Percentiles rank a stretch among this genome's conserved stretches.
Evolutionary conservation across 352 stramenopile genomes (phyloP).

Genomic region (Blastocystis sp.): DNA sequence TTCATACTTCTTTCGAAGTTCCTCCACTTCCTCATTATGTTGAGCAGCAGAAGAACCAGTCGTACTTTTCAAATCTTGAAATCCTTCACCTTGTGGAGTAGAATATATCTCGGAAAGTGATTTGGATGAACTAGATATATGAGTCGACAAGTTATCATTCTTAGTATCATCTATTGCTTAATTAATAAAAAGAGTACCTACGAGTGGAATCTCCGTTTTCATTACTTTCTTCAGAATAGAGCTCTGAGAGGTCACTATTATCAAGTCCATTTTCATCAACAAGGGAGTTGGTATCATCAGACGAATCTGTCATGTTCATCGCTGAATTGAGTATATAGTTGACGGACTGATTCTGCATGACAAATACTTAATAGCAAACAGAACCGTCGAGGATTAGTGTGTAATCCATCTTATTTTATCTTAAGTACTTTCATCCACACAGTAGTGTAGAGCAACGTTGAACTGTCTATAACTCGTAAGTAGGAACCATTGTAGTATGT

Average conservation of each 20-base stretch:
- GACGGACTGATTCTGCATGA: neutral
- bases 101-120: too few species aligned
- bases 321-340: neutral
- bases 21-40: neutral
- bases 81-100: too few species aligned
- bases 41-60: neutral
- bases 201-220: neutral
- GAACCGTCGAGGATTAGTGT: neutral
- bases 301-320: constrained; percentile 28
- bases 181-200: too few species aligned
- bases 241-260: neutral
- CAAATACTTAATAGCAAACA: neutral
- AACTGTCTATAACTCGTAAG: too few species aligned
- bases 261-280: neutral
- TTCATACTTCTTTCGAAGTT: neutral
- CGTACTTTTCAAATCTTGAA: too few species aligned
- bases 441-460: too few species aligned
- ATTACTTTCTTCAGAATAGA: neutral
- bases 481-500: too few species aligned
- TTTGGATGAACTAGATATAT: too few species aligned
- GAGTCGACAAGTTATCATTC: too few species aligned
- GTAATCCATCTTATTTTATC: neutral
- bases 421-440: too few species aligned
- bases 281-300: neutral
- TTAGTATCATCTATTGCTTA: too few species aligned